These are phyloP conservation scores for Candida tallmaniae DNA, from an alignment of 805 yeast genomes.

Conservation along the genomic window DNA sequence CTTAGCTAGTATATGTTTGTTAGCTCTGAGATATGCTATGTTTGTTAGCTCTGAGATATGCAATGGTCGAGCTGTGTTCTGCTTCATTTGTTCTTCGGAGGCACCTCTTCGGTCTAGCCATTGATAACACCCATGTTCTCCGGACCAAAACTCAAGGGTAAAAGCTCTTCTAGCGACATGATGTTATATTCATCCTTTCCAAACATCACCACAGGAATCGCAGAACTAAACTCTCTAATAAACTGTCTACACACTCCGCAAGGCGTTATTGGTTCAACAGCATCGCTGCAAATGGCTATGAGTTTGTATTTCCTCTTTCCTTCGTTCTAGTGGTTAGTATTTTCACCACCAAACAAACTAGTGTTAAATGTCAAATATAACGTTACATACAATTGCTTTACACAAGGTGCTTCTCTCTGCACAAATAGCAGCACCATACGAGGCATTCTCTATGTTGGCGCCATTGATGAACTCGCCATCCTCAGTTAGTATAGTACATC, in stretches of 20 bases:
- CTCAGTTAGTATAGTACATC: slow-evolving; percentile 62
- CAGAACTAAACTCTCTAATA: slow-evolving; percentile 70
- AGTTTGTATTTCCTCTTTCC: slow-evolving; percentile 7
- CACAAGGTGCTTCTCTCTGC: slow-evolving; percentile 37
- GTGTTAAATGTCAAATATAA: background rate
- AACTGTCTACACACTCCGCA: slow-evolving; percentile 95
- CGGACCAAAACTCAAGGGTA: slow-evolving; percentile 89
- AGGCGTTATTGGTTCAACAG: slow-evolving; percentile 59
- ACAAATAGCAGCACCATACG: slow-evolving; percentile 58
- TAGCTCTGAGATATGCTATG: no score
- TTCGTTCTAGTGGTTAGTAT: slow-evolving; percentile 9
- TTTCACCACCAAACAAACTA: background rate
- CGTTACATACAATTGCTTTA: slow-evolving; percentile 27
- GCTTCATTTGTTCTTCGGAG: no score
- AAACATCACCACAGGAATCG: slow-evolving; percentile 67
- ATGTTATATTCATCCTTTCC: slow-evolving; percentile 34
- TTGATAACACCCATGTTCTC: no score
- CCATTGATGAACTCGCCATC: slow-evolving; percentile 55
- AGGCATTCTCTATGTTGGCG: slow-evolving; percentile 91
- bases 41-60: no score
- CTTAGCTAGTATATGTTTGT: no score
- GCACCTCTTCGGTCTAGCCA: no score
- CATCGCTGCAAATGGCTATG: slow-evolving; percentile 11
- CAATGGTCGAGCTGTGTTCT: no score
- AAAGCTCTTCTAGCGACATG: slow-evolving; percentile 50